Evolutionary conservation across 2,329 filamentous ascomycete species (phyloP).

Genomic region (Aspergillus spinulosporus): DNA sequence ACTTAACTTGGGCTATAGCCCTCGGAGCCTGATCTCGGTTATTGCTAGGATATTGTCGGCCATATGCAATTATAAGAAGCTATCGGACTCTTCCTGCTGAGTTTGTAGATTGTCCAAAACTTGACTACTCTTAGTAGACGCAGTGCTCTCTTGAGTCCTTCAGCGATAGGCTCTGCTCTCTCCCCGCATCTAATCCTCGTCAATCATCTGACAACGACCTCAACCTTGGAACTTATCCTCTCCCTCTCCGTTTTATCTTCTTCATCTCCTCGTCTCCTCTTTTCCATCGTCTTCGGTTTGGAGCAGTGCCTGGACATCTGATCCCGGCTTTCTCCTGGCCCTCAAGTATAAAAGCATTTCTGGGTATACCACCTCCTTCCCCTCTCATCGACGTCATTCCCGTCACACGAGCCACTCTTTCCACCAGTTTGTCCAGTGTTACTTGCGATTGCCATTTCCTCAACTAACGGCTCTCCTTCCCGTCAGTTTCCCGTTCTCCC

Average conservation of each 20-base stretch:
- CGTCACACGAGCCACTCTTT: slow-evolving; percentile 10
- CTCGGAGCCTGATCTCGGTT: slow-evolving; percentile 13
- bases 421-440: not conserved
- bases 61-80: slow-evolving; percentile 8
- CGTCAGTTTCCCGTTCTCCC: slow-evolving; percentile 1
- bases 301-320: slow-evolving; percentile 6
- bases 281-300: slow-evolving; percentile 17
- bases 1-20: not conserved
- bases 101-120: not conserved
- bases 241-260: slow-evolving; percentile 6
- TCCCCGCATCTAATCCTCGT: slow-evolving; percentile 13
- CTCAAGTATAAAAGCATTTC: not conserved
- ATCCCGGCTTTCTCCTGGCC: slow-evolving; percentile 6
- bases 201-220: slow-evolving; percentile 14
- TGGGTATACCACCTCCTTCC: slow-evolving; percentile 5
- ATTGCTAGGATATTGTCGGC: not conserved
- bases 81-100: not conserved
- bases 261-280: slow-evolving; percentile 8
- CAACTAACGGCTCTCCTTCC: slow-evolving; percentile 1
- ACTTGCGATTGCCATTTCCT: not conserved
- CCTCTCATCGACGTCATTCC: slow-evolving; percentile 10
- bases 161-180: not conserved
- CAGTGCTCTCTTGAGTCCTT: not conserved
- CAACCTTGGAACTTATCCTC: not conserved
- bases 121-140: not conserved